Percentiles rank a stretch among this genome's conserved stretches.
These are phyloP conservation scores for Fusarium musae DNA, from an alignment of 2,329 filamentous ascomycete genomes.

Conservation along the genomic window DNA sequence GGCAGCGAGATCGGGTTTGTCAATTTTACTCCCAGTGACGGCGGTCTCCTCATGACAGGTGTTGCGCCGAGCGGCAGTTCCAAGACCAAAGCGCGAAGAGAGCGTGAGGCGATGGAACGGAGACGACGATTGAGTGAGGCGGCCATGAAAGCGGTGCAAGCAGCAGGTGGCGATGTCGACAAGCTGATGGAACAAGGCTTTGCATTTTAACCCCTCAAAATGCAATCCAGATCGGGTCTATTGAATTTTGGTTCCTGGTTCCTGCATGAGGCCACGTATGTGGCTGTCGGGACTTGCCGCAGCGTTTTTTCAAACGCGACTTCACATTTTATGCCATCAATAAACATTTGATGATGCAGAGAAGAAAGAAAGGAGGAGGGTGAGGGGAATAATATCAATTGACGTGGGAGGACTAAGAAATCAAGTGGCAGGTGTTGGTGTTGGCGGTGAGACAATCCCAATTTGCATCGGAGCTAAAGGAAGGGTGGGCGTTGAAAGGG, in stretches of 20 bases:
- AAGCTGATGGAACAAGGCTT: constrained; percentile 64
- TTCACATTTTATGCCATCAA: constrained; percentile 3
- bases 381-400: background rate
- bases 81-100: constrained; percentile 93
- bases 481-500: constrained; percentile 7
- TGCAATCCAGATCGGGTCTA: background rate
- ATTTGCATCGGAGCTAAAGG: constrained; percentile 10
- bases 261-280: constrained; percentile 25
- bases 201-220: constrained; percentile 48
- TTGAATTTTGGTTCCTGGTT: constrained; percentile 18
- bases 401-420: background rate
- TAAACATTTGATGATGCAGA: background rate
- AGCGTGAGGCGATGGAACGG: constrained; percentile 87
- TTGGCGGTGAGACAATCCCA: constrained; percentile 30
- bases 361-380: background rate
- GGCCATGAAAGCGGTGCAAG: constrained; percentile 74
- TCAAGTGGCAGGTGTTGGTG: constrained; percentile 22
- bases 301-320: background rate
- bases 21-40: constrained; percentile 88
- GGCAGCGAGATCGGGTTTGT: constrained; percentile 72
- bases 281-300: constrained; percentile 18
- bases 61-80: constrained; percentile 91
- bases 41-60: constrained; percentile 81
- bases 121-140: constrained; percentile 74
- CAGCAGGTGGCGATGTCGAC: constrained; percentile 74